Evolutionary conservation across 2,329 filamentous ascomycete genomes (phyloP).

Genomic region (Curvularia verruculosa): DNA sequence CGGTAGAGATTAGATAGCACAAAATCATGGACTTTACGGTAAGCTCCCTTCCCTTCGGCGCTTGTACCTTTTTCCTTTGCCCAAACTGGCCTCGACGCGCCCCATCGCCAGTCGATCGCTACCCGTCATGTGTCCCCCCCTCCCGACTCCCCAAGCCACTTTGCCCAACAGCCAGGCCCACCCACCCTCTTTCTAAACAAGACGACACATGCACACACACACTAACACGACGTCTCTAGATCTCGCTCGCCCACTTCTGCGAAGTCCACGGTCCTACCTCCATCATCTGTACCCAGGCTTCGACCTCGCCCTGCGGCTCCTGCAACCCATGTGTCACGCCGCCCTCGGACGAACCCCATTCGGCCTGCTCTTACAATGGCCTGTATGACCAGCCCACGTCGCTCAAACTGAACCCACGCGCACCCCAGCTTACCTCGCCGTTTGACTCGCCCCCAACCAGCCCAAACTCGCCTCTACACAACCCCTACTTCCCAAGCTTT

Average conservation of each 20-base stretch:
- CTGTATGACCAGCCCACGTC: constrained; percentile 43
- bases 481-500: constrained; percentile 58
- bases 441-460: constrained; percentile 52
- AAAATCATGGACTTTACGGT: constrained; percentile 52
- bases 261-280: constrained; percentile 67
- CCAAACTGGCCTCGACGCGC: background rate
- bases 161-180: background rate
- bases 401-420: constrained; percentile 42
- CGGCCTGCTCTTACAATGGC: constrained; percentile 41
- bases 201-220: constrained; percentile 2
- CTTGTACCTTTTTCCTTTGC: constrained; percentile 13
- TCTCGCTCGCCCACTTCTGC: constrained; percentile 68
- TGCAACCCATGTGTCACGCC: constrained; percentile 57
- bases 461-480: constrained; percentile 49
- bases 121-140: constrained; percentile 13
- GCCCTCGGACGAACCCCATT: constrained; percentile 45
- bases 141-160: constrained; percentile 17
- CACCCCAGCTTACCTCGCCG: constrained; percentile 45
- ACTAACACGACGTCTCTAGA: constrained; percentile 47
- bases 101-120: background rate
- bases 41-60: constrained; percentile 38
- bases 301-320: constrained; percentile 60
- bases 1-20: constrained; percentile 34
- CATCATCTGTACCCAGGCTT: constrained; percentile 66
- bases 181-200: background rate